These are phyloP conservation scores for Bacterosira constricta DNA, from an alignment of 108 stramenopile genomes.

Conservation along the genomic window DNA sequence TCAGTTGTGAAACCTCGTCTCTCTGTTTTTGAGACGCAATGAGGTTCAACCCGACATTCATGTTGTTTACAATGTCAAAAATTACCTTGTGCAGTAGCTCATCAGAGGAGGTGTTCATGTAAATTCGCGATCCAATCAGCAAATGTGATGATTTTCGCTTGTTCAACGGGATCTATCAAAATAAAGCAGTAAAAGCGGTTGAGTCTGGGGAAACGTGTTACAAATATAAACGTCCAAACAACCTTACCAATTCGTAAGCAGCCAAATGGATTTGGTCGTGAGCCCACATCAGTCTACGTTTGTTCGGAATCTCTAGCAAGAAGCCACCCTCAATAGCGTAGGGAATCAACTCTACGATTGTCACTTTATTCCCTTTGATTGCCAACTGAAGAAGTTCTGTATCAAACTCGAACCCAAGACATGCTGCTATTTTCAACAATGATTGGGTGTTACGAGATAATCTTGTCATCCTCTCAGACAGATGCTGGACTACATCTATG, in stretches of 20 bases:
- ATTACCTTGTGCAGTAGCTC: constrained; percentile 12
- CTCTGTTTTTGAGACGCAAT: constrained; percentile 14
- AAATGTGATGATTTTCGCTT: constrained; percentile 7
- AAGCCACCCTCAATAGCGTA: constrained; percentile 5
- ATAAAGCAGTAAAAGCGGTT: too few relatives aligned
- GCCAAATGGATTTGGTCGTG: constrained; percentile 30
- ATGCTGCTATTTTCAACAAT: constrained; percentile 29
- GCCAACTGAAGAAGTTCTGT: constrained; percentile 7
- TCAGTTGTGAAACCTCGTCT: constrained; percentile 14
- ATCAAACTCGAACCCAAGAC: constrained; percentile 27
- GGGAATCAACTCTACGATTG: not conserved
- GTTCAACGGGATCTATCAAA: not conserved
- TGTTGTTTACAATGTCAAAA: constrained; percentile 26
- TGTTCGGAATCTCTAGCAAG: constrained; percentile 4
- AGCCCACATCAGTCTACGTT: not conserved
- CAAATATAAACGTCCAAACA: too few relatives aligned
- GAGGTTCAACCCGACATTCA: constrained; percentile 22
- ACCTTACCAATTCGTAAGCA: too few relatives aligned
- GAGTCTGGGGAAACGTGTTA: too few relatives aligned
- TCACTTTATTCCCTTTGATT: not conserved
- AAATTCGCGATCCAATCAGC: constrained; percentile 8
- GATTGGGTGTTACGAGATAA: not conserved
- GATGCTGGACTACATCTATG: constrained; percentile 10
- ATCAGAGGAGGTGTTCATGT: not conserved
- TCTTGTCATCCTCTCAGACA: not conserved